Conservation (phyloP, 2,329 filamentous ascomycete species). For the Penicillium sp. region DNA sequence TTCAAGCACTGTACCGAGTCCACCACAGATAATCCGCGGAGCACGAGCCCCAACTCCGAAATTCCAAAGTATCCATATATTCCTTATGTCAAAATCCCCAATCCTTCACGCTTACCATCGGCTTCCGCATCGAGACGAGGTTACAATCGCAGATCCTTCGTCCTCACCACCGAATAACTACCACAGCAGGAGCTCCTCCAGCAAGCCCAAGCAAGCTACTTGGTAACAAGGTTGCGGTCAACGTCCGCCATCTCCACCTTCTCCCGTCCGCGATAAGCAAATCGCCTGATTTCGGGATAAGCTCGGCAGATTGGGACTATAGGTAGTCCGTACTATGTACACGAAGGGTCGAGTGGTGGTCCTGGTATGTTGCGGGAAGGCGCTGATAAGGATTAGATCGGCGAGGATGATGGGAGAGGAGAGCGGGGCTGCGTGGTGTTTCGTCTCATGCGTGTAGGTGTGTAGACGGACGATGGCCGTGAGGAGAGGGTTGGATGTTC, state of each 20-base stretch:
- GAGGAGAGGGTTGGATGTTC: neutral
- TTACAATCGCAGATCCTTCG: neutral
- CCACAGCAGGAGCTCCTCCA: neutral
- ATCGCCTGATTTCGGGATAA: slow-evolving; percentile 9
- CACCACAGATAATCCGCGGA: neutral
- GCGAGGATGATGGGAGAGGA: neutral
- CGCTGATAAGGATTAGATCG: neutral
- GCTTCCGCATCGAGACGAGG: neutral
- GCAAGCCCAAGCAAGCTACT: neutral
- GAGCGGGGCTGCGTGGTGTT: neutral
- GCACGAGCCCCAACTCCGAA: neutral
- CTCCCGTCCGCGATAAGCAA: slow-evolving; percentile 7
- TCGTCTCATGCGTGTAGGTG: neutral
- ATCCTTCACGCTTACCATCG: neutral
- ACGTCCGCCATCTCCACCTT: neutral
- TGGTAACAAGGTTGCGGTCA: neutral
- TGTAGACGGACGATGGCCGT: neutral
- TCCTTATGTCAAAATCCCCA: neutral
- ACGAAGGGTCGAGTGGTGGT: no score
- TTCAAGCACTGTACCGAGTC: neutral
- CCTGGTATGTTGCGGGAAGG: neutral
- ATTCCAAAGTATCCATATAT: no score
- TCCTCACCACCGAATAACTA: neutral
- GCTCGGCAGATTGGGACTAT: neutral
- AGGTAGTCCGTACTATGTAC: no score